Conservation (phyloP, 164 flowering plant species). For the Chimonanthus praecox region DNA sequence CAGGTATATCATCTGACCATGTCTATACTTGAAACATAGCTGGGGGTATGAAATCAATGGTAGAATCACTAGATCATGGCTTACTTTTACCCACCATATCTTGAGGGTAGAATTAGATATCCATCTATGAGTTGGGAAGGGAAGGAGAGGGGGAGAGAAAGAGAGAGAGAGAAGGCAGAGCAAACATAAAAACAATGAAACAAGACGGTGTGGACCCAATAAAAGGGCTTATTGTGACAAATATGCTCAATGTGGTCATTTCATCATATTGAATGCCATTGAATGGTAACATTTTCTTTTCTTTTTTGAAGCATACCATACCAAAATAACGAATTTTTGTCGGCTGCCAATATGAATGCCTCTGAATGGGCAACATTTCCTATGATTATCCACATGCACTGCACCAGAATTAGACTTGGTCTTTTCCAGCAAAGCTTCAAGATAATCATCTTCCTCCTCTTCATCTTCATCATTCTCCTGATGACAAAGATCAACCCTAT, state of each 20-base stretch:
- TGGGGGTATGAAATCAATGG: no score
- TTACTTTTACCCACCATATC: no score
- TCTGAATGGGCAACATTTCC: conserved; percentile 50
- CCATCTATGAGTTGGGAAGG: no score
- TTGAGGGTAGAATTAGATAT: no score
- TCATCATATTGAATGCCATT: not conserved
- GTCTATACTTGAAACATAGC: no score
- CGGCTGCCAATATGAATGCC: conserved; percentile 63
- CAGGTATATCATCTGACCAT: no score
- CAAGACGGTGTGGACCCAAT: not conserved
- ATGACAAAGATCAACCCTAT: conserved; percentile 96
- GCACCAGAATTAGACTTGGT: conserved; percentile 25
- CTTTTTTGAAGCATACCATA: conserved; percentile 18
- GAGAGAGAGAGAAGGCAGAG: no score
- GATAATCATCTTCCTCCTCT: conserved; percentile 62
- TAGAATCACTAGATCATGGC: no score
- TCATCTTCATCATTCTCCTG: conserved; percentile 79
- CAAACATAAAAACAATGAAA: not conserved
- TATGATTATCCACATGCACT: conserved; percentile 26
- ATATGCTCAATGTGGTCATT: conserved; percentile 5
- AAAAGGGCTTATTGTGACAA: not conserved
- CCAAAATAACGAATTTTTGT: conserved; percentile 77
- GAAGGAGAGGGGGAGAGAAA: no score
- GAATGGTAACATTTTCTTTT: no score
- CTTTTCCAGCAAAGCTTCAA: conserved; percentile 54